These are phyloP conservation scores for Excoecaria cochinchinensis DNA, from an alignment of 345 rosid species.

Conservation along the genomic window DNA sequence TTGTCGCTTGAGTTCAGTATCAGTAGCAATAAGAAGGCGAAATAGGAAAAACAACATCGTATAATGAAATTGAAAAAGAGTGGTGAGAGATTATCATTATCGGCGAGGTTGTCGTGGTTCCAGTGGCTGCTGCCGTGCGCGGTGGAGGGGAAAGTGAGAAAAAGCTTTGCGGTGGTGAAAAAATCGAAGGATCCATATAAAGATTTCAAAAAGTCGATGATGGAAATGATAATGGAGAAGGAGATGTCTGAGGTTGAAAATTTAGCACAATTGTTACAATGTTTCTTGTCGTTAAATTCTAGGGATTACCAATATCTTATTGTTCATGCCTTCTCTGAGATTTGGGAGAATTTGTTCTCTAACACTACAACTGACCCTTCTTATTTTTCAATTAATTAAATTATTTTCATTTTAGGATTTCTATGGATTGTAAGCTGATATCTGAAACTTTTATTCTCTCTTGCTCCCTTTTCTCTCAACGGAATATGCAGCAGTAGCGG, in stretches of 20 bases:
- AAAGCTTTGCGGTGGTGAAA: conserved; percentile 77
- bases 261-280: conserved; percentile 26
- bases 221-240: conserved; percentile 35
- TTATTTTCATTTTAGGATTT: no score
- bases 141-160: conserved; percentile 59
- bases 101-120: conserved; percentile 60
- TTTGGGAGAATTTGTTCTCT: no score
- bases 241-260: conserved; percentile 28
- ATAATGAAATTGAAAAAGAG: neutral
- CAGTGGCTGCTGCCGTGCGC: conserved; percentile 60
- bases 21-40: conserved; percentile 18
- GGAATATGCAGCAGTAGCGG: no score
- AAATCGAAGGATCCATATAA: conserved; percentile 43
- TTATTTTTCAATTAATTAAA: no score
- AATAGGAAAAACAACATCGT: conserved; percentile 24
- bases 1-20: conserved; percentile 38
- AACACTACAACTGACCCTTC: no score
- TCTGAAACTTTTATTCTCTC: no score
- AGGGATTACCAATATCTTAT: conserved; percentile 53
- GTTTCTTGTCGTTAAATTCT: conserved; percentile 54
- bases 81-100: conserved; percentile 16
- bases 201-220: conserved; percentile 34
- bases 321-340: conserved; percentile 52
- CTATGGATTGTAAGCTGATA: no score
- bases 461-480: no score